Evolutionary conservation across 2,329 filamentous ascomycete species (phyloP).

Genomic region (Bimuria novae-zelandiae): DNA sequence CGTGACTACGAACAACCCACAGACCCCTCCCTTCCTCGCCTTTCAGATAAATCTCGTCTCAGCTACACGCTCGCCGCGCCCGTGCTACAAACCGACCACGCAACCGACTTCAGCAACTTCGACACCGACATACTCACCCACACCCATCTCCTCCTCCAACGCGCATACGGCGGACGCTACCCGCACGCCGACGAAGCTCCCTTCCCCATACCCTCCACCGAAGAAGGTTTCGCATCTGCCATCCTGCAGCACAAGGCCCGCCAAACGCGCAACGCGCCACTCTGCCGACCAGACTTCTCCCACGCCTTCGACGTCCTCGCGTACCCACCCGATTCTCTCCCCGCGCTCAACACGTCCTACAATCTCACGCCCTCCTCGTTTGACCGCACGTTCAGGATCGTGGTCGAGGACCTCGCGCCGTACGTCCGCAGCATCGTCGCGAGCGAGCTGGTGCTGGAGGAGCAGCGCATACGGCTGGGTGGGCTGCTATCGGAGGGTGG

Average conservation of each 20-base stretch:
- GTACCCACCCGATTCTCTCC: slow-evolving; percentile 34
- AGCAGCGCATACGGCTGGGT: slow-evolving; percentile 66
- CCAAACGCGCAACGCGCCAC: slow-evolving; percentile 17
- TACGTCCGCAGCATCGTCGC: slow-evolving; percentile 86
- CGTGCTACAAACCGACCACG: slow-evolving; percentile 58
- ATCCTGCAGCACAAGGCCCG: slow-evolving; percentile 38
- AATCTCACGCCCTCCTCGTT: slow-evolving; percentile 73
- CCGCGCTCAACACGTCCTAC: slow-evolving; percentile 35
- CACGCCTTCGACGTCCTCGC: slow-evolving; percentile 59
- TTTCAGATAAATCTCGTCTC: slow-evolving; percentile 57
- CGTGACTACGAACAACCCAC: slow-evolving; percentile 51
- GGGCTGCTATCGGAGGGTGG: slow-evolving; percentile 66
- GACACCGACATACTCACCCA: slow-evolving; percentile 41
- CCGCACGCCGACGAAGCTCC: slow-evolving; percentile 4
- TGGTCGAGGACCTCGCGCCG: slow-evolving; percentile 80
- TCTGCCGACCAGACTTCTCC: slow-evolving; percentile 49
- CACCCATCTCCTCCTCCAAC: slow-evolving; percentile 25
- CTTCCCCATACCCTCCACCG: slow-evolving; percentile 9
- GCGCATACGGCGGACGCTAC: slow-evolving; percentile 13
- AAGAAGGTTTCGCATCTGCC: slow-evolving; percentile 25
- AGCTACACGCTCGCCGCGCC: slow-evolving; percentile 60
- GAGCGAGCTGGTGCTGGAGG: slow-evolving; percentile 73
- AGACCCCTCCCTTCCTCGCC: slow-evolving; percentile 66
- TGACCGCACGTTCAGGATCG: slow-evolving; percentile 68
- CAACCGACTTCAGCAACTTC: slow-evolving; percentile 51